phyloP scores from a whole-genome alignment of 495 filamentous ascomycete genomes.

The Astrothelium subdiscretum region DNA sequence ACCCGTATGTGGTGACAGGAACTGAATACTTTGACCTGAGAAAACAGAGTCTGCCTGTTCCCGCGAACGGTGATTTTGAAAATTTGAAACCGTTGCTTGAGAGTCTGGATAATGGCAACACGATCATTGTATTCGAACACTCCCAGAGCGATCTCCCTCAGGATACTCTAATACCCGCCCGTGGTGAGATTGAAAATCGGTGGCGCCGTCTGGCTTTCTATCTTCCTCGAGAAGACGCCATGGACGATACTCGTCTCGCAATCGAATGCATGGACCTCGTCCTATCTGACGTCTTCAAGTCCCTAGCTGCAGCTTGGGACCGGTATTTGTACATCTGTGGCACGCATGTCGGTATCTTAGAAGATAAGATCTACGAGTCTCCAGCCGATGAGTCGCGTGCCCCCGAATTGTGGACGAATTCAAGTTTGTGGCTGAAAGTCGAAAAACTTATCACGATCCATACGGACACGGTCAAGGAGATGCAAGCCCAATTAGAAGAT shows the following conservation, averaged over 20 bases:
- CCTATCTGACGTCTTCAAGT: constrained; percentile 40
- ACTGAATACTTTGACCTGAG: neutral
- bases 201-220: constrained; percentile 44
- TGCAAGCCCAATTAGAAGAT: constrained; percentile 26
- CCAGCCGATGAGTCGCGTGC: constrained; percentile 45
- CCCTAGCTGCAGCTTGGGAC: constrained; percentile 35
- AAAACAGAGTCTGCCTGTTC: neutral
- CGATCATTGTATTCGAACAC: constrained; percentile 44
- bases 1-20: constrained; percentile 15
- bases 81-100: constrained; percentile 12
- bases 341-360: constrained; percentile 39
- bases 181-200: constrained; percentile 38
- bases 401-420: constrained; percentile 44
- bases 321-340: constrained; percentile 31
- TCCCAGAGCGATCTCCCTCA: constrained; percentile 32
- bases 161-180: constrained; percentile 40
- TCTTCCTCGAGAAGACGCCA: constrained; percentile 23
- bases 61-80: neutral
- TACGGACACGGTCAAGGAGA: constrained; percentile 36
- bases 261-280: constrained; percentile 41
- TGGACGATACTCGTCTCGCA: constrained; percentile 27
- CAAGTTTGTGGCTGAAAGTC: constrained; percentile 39
- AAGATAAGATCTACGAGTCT: constrained; percentile 47
- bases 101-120: constrained; percentile 39
- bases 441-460: constrained; percentile 43